phyloP scores from a whole-genome alignment of 257 asterid species.

The Fraxinus anomala region DNA sequence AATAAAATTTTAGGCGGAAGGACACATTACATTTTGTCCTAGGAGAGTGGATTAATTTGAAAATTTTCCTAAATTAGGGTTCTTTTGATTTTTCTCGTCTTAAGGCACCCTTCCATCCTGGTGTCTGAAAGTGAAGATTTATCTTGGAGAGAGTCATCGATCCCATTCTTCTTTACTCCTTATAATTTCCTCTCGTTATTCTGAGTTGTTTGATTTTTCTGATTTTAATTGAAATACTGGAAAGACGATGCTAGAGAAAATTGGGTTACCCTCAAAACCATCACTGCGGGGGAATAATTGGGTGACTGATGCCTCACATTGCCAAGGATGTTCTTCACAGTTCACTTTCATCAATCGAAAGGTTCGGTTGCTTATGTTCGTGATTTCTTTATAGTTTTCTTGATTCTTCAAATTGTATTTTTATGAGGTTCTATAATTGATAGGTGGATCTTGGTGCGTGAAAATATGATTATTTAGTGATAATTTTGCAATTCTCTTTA shows the following conservation, averaged over 20 bases:
- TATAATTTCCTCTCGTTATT: not conserved
- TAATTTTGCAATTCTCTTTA: not conserved
- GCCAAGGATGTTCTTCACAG: conserved; percentile 96
- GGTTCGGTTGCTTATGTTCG: conserved; percentile 42
- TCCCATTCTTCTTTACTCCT: not conserved
- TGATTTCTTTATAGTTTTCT: conserved; percentile 4
- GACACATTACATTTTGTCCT: too few species aligned
- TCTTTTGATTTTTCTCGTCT: too few species aligned
- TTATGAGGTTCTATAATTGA: conserved; percentile 5
- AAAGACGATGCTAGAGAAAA: conserved; percentile 82
- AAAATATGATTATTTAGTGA: not conserved
- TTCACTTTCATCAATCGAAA: conserved; percentile 98
- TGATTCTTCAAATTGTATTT: not conserved
- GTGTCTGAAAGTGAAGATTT: not conserved
- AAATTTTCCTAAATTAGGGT: not conserved
- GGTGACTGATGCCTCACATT: conserved; percentile 93
- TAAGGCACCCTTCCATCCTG: not conserved
- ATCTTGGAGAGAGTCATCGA: not conserved
- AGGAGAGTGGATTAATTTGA: not conserved
- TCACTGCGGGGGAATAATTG: conserved; percentile 79
- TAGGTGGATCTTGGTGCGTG: conserved; percentile 21
- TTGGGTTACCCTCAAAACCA: conserved; percentile 92
- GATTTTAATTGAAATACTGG: not conserved
- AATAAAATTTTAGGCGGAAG: too few species aligned
- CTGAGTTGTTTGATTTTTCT: not conserved